phyloP scores from a whole-genome alignment of 75 land plant genomes.

The Cryptomeria japonica region DNA sequence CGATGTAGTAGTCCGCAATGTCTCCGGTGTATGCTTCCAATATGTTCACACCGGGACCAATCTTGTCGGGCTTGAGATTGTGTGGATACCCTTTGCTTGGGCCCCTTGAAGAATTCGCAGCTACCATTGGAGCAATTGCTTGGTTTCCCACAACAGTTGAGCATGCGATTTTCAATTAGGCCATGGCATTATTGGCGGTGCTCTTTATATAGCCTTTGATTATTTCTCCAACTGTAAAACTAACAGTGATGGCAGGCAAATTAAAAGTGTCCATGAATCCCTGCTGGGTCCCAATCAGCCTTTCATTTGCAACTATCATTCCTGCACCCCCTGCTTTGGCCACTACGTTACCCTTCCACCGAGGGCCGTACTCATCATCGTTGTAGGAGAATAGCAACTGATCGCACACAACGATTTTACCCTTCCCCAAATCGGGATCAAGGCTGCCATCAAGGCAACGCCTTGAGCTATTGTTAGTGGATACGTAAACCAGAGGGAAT shows the following conservation, averaged over 20 bases:
- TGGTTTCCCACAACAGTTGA: neutral
- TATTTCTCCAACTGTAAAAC: conserved; percentile 11
- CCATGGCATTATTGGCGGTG: neutral
- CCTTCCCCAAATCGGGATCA: too few relatives aligned
- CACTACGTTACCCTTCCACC: conserved; percentile 47
- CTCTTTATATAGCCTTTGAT: conserved; percentile 15
- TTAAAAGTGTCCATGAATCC: conserved; percentile 22
- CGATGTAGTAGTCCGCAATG: conserved; percentile 11
- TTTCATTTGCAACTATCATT: too few relatives aligned
- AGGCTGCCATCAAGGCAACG: too few relatives aligned
- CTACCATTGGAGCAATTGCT: neutral
- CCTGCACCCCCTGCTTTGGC: conserved; percentile 52
- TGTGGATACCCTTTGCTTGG: too few relatives aligned
- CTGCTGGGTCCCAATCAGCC: conserved; percentile 37
- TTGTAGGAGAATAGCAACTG: too few relatives aligned
- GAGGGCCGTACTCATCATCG: conserved; percentile 20
- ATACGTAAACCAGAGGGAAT: too few relatives aligned
- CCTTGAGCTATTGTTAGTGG: too few relatives aligned
- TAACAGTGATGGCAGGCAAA: conserved; percentile 28
- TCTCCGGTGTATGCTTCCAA: too few relatives aligned
- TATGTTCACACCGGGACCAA: too few relatives aligned
- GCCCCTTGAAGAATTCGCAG: neutral
- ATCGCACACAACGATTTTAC: conserved; percentile 16
- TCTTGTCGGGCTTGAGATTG: too few relatives aligned
- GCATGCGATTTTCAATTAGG: neutral